A percentile compares a stretch with the other conserved stretches of the same genome.
Evolutionary conservation across 2,329 filamentous ascomycete species (phyloP).

Genomic region (Microdochium bolleyi): DNA sequence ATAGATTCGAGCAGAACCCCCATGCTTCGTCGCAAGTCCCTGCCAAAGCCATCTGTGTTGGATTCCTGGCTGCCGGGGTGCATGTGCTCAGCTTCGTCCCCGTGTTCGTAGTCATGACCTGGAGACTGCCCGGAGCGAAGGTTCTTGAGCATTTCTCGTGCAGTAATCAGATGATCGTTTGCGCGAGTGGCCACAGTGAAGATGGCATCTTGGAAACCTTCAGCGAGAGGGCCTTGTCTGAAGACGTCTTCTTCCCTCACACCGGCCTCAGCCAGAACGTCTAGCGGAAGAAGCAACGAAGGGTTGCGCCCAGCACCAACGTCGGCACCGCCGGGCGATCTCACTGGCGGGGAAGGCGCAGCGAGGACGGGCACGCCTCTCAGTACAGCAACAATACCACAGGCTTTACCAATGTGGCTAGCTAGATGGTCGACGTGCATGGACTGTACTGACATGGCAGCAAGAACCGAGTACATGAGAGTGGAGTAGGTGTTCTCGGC

Average conservation of each 20-base stretch:
- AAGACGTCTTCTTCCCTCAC: constrained; percentile 88
- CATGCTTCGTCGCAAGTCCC: constrained; percentile 55
- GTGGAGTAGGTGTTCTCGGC: constrained; percentile 94
- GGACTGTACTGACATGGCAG: constrained; percentile 69
- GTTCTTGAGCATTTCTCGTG: constrained; percentile 81
- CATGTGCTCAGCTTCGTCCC: constrained; percentile 62
- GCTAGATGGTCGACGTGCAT: constrained; percentile 87
- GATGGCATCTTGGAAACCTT: constrained; percentile 78
- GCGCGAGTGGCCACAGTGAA: constrained; percentile 90
- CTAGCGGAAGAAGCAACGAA: constrained; percentile 70
- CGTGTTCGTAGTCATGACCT: constrained; percentile 84
- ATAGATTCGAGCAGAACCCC: constrained; percentile 75
- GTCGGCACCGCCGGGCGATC: constrained; percentile 29
- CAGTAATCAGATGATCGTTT: constrained; percentile 92
- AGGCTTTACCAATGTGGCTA: constrained; percentile 90
- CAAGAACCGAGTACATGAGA: constrained; percentile 80
- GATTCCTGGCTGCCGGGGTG: constrained; percentile 28
- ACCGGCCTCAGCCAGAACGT: constrained; percentile 76
- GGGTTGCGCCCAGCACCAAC: constrained; percentile 31
- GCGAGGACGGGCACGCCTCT: constrained; percentile 84
- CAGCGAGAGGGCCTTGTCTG: constrained; percentile 67
- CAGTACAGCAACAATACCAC: constrained; percentile 79
- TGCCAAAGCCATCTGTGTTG: constrained; percentile 23
- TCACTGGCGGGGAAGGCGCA: constrained; percentile 53
- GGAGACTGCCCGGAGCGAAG: constrained; percentile 65